Conservation (phyloP, 164 flowering plant species). For the Platanus orientalis region DNA sequence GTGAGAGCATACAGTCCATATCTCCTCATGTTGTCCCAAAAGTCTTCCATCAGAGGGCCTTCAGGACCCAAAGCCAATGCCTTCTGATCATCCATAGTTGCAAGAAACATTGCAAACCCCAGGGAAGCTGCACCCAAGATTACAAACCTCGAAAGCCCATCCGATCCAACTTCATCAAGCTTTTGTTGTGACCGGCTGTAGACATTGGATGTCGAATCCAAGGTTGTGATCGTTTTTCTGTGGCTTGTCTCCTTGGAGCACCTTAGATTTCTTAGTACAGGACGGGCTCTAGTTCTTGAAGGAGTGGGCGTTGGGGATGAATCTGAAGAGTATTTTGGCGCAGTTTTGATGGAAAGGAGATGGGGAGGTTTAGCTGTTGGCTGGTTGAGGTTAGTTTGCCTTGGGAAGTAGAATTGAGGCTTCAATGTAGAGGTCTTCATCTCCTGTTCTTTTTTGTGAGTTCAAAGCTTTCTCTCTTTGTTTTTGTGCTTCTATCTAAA, state of each 20-base stretch:
- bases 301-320: neutral
- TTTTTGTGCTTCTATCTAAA: neutral
- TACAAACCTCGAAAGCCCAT: constrained; percentile 32
- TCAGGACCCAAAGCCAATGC: constrained; percentile 85
- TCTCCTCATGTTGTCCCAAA: constrained; percentile 91
- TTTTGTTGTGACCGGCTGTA: constrained; percentile 4
- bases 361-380: constrained; percentile 10
- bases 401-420: constrained; percentile 28
- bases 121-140: constrained; percentile 49
- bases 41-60: constrained; percentile 90
- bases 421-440: constrained; percentile 27
- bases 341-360: constrained; percentile 17
- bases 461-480: neutral
- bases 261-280: neutral
- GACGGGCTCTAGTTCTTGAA: constrained; percentile 5
- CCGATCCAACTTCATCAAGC: constrained; percentile 4
- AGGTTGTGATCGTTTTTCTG: constrained; percentile 5
- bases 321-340: constrained; percentile 12
- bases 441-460: constrained; percentile 4
- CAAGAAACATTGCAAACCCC: constrained; percentile 44
- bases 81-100: constrained; percentile 45
- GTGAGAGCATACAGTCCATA: constrained; percentile 73
- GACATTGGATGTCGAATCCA: neutral
- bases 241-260: neutral
- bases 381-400: constrained; percentile 14